phyloP scores from a whole-genome alignment of 2,329 filamentous ascomycete genomes.

The Phoma sp. region DNA sequence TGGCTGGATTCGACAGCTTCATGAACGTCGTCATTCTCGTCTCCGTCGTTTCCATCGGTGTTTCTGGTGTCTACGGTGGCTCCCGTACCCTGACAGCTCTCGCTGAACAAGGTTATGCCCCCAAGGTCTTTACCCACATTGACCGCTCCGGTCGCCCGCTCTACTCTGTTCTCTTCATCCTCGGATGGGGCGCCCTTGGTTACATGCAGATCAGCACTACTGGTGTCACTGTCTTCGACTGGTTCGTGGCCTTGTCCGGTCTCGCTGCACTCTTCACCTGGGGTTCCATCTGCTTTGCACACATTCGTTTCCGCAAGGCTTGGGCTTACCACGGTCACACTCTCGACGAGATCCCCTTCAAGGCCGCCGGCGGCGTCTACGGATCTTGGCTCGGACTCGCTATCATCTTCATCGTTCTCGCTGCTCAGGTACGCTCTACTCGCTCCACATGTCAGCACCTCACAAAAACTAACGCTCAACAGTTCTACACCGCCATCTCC shows the following conservation, averaged over 20 bases:
- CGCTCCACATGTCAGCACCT: background rate
- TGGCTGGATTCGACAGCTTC: constrained; percentile 66
- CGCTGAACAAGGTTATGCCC: constrained; percentile 68
- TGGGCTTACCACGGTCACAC: constrained; percentile 49
- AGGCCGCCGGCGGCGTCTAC: constrained; percentile 48
- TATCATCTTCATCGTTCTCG: constrained; percentile 49
- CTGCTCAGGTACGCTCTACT: constrained; percentile 45
- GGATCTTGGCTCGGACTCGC: constrained; percentile 50
- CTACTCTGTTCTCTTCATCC: constrained; percentile 72
- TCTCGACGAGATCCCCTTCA: constrained; percentile 55
- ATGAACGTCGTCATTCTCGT: constrained; percentile 72
- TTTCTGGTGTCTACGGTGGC: constrained; percentile 64
- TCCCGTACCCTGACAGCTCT: constrained; percentile 65
- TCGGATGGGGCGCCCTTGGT: constrained; percentile 72
- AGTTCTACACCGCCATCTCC: constrained; percentile 51
- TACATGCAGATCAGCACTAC: constrained; percentile 64
- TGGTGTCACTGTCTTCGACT: constrained; percentile 69
- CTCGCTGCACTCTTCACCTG: constrained; percentile 79
- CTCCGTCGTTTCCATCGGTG: constrained; percentile 65
- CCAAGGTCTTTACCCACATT: constrained; percentile 77
- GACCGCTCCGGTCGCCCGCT: constrained; percentile 83
- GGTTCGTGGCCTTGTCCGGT: constrained; percentile 78
- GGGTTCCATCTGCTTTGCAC: constrained; percentile 84
- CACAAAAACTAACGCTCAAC: background rate
- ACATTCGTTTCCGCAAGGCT: constrained; percentile 82